Evolutionary conservation across 176 grass and related monocot species (phyloP).

Genomic region (Musa acuminata): DNA sequence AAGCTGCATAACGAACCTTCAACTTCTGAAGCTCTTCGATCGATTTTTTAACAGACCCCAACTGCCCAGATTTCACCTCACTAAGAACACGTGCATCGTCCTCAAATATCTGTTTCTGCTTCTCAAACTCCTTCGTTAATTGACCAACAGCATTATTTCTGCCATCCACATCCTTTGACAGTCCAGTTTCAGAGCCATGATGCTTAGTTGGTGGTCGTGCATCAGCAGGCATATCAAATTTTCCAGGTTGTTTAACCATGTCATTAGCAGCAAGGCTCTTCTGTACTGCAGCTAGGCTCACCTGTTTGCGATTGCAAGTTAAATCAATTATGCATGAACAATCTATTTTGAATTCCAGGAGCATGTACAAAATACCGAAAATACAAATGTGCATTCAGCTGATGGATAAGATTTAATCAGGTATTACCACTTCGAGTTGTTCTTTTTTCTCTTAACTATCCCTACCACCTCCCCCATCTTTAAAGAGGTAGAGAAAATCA

Average conservation of each 20-base stretch:
- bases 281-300: neutral
- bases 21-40: conserved; percentile 27
- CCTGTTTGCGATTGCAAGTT: neutral
- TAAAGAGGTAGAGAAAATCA: too few species aligned
- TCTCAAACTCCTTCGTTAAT: conserved; percentile 16
- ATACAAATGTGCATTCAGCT: neutral
- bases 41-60: conserved; percentile 7
- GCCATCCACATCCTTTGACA: too few species aligned
- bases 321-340: neutral
- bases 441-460: neutral
- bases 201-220: neutral
- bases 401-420: neutral
- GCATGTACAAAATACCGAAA: neutral
- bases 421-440: neutral
- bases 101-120: conserved; percentile 28
- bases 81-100: conserved; percentile 2
- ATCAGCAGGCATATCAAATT: neutral
- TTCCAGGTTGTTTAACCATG: neutral
- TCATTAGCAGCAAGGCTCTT: neutral
- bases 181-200: too few species aligned
- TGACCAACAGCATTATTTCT: neutral
- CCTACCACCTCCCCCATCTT: neutral
- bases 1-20: conserved; percentile 31
- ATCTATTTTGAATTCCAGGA: neutral
- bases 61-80: conserved; percentile 4